Conservation (phyloP, 805 yeast genomes). For the Lipomyces spencermartinsiae region DNA sequence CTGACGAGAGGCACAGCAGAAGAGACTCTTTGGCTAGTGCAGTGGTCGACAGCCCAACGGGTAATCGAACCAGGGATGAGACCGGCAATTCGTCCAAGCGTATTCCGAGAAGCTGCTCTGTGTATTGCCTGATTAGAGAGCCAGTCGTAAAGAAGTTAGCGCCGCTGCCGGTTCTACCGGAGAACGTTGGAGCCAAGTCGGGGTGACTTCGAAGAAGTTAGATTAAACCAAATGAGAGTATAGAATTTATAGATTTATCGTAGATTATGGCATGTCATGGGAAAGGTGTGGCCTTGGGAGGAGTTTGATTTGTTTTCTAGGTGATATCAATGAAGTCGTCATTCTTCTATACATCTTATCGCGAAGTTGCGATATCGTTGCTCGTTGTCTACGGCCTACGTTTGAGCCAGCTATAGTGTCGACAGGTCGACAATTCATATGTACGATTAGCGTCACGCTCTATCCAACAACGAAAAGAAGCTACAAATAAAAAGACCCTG, state of each 20-base stretch:
- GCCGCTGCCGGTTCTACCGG: constrained; percentile 17
- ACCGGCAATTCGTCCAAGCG: background rate
- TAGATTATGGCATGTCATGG: no score
- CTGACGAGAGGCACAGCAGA: background rate
- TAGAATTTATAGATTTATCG: background rate
- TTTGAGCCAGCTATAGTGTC: no score
- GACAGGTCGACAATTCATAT: no score
- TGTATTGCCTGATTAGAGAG: constrained; percentile 32
- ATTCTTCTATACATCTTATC: no score
- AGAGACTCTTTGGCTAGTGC: background rate
- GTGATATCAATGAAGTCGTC: no score
- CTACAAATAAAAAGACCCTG: background rate
- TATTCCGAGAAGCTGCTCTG: constrained; percentile 23
- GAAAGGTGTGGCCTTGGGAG: no score
- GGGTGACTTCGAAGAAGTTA: background rate
- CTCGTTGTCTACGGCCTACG: no score
- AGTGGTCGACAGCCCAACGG: background rate
- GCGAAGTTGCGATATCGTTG: no score
- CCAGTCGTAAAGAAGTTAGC: constrained; percentile 21
- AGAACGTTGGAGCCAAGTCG: background rate
- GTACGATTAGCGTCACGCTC: background rate
- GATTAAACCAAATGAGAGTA: background rate
- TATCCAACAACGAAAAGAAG: background rate
- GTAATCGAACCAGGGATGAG: background rate
- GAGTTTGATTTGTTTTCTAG: no score